A percentile compares a stretch with the other conserved stretches of the same genome.
Conservation (phyloP, 2,329 filamentous ascomycete genomes). For the Dothidotthia symphoricarpi region DNA sequence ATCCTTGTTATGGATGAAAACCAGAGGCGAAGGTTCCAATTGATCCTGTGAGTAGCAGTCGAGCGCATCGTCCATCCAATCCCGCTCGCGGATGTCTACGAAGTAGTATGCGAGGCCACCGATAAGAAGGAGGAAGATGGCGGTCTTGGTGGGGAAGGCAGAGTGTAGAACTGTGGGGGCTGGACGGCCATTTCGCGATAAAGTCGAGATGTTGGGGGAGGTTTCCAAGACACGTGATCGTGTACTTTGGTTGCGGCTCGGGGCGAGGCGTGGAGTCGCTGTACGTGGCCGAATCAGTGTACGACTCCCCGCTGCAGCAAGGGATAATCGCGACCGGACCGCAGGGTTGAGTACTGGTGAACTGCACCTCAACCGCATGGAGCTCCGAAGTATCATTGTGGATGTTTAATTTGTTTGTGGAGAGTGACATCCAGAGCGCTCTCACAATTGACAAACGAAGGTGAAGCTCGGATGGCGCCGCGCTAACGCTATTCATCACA, state of each 20-base stretch:
- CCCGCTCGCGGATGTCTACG: conserved; percentile 16
- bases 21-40: conserved; percentile 18
- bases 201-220: not conserved
- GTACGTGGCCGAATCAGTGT: conserved; percentile 9
- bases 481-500: no score
- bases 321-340: no score
- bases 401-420: no score
- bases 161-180: conserved; percentile 18
- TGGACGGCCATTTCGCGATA: not conserved
- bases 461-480: no score
- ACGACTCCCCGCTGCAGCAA: not conserved
- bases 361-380: no score
- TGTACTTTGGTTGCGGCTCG: conserved; percentile 9
- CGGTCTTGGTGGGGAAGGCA: conserved; percentile 35
- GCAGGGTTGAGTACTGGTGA: no score
- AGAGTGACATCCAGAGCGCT: no score
- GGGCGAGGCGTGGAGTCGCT: not conserved
- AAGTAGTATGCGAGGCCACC: conserved; percentile 26
- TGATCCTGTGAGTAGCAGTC: conserved; percentile 18
- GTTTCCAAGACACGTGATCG: conserved; percentile 17
- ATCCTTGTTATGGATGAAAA: conserved; percentile 29
- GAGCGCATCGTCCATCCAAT: conserved; percentile 24
- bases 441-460: no score
- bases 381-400: no score
- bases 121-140: conserved; percentile 21